These are phyloP conservation scores for Trichoderma citrinoviride DNA, from an alignment of 2,329 filamentous ascomycete genomes.

Conservation along the genomic window DNA sequence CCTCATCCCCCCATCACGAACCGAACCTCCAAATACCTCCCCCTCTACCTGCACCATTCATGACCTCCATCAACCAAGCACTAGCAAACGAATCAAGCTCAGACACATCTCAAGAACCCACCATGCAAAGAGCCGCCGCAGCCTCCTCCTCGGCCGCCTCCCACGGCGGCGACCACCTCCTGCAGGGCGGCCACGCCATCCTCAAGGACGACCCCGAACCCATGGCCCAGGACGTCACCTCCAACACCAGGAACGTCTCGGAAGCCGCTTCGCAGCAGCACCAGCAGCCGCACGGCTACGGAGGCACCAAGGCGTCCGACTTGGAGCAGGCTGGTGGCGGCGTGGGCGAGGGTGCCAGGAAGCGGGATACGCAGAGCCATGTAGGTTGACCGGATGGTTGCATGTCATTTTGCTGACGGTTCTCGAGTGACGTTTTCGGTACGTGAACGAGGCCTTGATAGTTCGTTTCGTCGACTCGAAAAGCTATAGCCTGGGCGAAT, in stretches of 20 bases:
- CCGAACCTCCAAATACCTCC: background rate
- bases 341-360: background rate
- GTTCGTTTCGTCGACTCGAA: background rate
- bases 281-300: background rate
- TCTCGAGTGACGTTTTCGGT: background rate
- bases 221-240: background rate
- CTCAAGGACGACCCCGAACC: slow-evolving; percentile 4
- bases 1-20: background rate
- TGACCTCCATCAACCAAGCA: background rate
- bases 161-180: background rate
- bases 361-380: slow-evolving; percentile 3
- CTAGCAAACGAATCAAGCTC: too few relatives aligned
- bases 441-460: background rate
- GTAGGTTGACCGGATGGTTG: background rate
- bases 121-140: slow-evolving; percentile 1
- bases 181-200: slow-evolving; percentile 5
- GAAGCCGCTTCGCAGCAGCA: background rate
- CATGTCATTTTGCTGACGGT: background rate
- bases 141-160: background rate
- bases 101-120: background rate
- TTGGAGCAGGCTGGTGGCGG: background rate
- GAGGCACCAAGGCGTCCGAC: background rate
- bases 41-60: too few relatives aligned
- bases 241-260: background rate
- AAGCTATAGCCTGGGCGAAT: too few relatives aligned